These are phyloP conservation scores for Moesziomyces sp. DNA, from an alignment of 1,284 basidiomycete genomes.

Conservation along the genomic window DNA sequence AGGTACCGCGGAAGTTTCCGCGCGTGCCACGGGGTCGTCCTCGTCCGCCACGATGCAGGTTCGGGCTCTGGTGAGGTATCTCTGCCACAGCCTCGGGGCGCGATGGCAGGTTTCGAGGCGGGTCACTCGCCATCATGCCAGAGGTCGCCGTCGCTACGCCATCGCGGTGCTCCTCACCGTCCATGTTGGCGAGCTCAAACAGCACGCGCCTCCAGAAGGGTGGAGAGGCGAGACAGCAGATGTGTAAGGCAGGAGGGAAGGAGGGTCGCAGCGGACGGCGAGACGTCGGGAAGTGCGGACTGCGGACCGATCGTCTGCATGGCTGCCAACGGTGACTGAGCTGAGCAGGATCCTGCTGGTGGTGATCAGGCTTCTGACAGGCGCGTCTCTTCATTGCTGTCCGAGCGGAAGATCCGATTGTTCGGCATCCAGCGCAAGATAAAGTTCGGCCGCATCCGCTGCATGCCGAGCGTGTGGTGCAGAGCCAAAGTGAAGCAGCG, in stretches of 20 bases:
- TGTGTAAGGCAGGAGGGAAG: too few species aligned
- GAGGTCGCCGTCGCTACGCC: background rate
- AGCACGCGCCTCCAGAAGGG: too few species aligned
- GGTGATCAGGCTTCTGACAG: background rate
- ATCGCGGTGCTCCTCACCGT: background rate
- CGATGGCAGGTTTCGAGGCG: conserved; percentile 1
- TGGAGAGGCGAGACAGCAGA: background rate
- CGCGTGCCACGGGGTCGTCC: conserved; percentile 1
- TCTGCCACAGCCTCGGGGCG: conserved; percentile 4
- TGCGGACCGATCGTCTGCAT: too few species aligned
- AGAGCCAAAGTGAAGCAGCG: background rate
- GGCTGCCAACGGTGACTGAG: too few species aligned
- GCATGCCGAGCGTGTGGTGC: too few species aligned
- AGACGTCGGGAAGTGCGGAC: background rate
- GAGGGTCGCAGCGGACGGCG: background rate
- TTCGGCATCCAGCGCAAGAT: background rate
- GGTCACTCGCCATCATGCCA: too few species aligned
- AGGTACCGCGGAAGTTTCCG: background rate
- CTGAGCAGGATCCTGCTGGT: too few species aligned
- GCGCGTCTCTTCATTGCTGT: background rate
- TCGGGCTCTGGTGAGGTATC: background rate
- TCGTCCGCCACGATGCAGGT: background rate
- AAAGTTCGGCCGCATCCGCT: too few species aligned
- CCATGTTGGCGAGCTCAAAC: background rate
- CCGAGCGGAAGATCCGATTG: background rate